phyloP scores from a whole-genome alignment of 768 basidiomycete genomes.

The Hirschioporus abietinus region DNA sequence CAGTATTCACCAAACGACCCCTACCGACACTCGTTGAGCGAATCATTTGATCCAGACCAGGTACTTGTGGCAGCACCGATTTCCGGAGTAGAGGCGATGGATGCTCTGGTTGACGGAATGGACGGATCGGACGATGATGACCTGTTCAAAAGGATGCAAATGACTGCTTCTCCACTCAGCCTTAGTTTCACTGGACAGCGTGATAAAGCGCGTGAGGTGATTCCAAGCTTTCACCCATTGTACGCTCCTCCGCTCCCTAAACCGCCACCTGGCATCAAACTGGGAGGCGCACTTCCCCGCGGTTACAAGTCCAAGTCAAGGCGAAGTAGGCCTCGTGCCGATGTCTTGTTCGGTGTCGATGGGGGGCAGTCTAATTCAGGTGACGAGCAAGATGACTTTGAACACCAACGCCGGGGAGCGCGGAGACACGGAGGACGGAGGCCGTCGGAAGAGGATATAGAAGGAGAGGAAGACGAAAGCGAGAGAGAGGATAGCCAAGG shows the following conservation, averaged over 20 bases:
- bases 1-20: background rate
- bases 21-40: background rate
- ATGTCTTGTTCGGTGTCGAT: conserved; percentile 26
- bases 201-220: conserved; percentile 30
- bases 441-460: background rate
- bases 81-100: conserved; percentile 80
- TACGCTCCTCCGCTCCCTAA: conserved; percentile 81
- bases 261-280: conserved; percentile 73
- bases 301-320: conserved; percentile 26
- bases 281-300: conserved; percentile 38
- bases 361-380: conserved; percentile 40
- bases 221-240: conserved; percentile 54
- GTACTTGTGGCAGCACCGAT: conserved; percentile 73
- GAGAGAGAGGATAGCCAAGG: background rate
- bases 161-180: conserved; percentile 16
- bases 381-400: conserved; percentile 44
- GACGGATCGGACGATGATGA: conserved; percentile 61
- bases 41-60: conserved; percentile 4
- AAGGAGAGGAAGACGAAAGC: background rate
- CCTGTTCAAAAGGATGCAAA: conserved; percentile 29
- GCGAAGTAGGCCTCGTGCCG: conserved; percentile 32
- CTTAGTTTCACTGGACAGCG: conserved; percentile 40
- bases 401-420: conserved; percentile 8
- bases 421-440: conserved; percentile 8
- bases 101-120: conserved; percentile 87